Evolutionary conservation across 1,139 yeast genomes (phyloP), one percentile per base, ranked within the genome.

Genomic region (Zygoascus meyerae): DNA sequence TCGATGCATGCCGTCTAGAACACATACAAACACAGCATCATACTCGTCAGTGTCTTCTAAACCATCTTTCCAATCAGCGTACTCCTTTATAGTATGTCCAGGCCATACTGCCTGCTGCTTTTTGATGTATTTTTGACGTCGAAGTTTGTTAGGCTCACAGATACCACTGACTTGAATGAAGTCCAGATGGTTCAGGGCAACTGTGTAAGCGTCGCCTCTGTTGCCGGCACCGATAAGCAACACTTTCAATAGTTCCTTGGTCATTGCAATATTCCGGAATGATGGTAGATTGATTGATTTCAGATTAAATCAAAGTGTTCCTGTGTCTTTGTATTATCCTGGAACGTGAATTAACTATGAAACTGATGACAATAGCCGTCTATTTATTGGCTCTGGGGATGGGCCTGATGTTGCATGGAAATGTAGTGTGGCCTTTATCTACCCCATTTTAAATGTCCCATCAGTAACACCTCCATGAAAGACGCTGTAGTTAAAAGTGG

Each of bases 211-310:
- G 15, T 54, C 42, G 15, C 59, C 61, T 21, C 61, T 44, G 46
- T 52, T 50, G 8, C 61, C 61, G n/a, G 55, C 60, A 2, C 61
- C 61, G 8, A 58, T 50, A 7, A 54, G 48, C 31, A 57, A 44
- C 3, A 55, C 45, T 37, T 44, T 46, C 10, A 55, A 37, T 11
- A 43, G 21, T 21, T 43, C 46, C 9, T 42, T 41, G 11, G 54
- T 51, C 55, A 52, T 52, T 6, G 5, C 10, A 21, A 21, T 21
- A 21, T 4, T 21, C 26, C 7, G 26, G 26, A 7, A 21, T n/a
- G 26, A 4, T 21, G 26, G 7, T 21, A 21, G 26, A 5, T 21
- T 21, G 7, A n/a, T n/a, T n/a, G n/a, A n/a, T n/a, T 21, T 21
- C 7, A 21, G 26, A 21, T 7, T 21, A 21, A 21, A 5, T 21